Conservation (phyloP, 306 rosid genomes). For the Chamaecrista fasciculata region DNA sequence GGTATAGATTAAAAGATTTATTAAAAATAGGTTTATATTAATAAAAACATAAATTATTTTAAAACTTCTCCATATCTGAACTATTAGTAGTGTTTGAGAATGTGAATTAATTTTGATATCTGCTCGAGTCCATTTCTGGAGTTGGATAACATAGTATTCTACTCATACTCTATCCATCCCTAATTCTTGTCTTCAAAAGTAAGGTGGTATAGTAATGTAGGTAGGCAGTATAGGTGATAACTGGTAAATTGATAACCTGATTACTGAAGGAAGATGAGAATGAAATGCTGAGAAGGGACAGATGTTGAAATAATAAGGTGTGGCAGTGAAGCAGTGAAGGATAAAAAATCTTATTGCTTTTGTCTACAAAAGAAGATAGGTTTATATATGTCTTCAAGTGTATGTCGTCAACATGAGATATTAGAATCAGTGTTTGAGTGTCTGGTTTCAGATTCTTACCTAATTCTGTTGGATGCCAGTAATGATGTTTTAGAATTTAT, state of each 20-base stretch:
- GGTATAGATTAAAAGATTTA: too few relatives aligned
- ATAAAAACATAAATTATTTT: too few relatives aligned
- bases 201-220: neutral
- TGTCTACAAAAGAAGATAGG: neutral
- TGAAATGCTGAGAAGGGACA: neutral
- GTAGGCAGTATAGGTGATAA: neutral
- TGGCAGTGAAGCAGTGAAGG: neutral
- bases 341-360: neutral
- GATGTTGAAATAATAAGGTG: neutral
- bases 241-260: neutral
- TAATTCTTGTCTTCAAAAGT: neutral
- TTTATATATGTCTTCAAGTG: neutral
- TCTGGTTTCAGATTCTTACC: neutral
- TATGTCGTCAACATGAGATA: neutral
- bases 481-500: neutral
- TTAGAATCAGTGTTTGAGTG: neutral
- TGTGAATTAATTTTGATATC: too few relatives aligned
- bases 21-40: too few relatives aligned
- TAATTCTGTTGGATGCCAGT: neutral
- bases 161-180: too few relatives aligned
- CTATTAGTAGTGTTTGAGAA: too few relatives aligned
- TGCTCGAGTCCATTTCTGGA: too few relatives aligned
- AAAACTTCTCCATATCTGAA: too few relatives aligned
- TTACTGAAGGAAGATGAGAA: neutral
- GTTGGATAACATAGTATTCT: too few relatives aligned